Evolutionary conservation across 2,329 filamentous ascomycete genomes (phyloP).

Genomic region (Ophiosphaerella narmari): DNA sequence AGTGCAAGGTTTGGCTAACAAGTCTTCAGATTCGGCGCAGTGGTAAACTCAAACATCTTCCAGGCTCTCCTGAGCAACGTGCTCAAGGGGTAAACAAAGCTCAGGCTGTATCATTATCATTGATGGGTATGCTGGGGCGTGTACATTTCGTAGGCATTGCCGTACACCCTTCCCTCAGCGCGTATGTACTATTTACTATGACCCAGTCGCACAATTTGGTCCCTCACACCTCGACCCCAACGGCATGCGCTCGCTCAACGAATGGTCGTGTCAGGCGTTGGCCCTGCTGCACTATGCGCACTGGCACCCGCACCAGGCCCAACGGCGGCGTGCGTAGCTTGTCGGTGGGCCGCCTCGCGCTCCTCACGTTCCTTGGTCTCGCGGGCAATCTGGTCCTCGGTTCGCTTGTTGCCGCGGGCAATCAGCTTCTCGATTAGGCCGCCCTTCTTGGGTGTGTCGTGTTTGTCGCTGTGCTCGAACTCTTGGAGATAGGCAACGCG

Average conservation of each 20-base stretch:
- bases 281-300: conserved; percentile 19
- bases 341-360: conserved; percentile 3
- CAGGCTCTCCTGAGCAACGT: conserved; percentile 9
- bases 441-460: conserved; percentile 38
- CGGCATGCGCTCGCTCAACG: background rate
- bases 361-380: conserved; percentile 31
- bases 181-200: no score
- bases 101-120: background rate
- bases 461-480: conserved; percentile 42
- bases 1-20: background rate
- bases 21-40: conserved; percentile 21
- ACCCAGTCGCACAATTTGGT: no score
- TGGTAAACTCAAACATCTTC: conserved; percentile 19
- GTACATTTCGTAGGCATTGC: background rate
- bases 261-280: conserved; percentile 2
- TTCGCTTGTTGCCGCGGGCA: conserved; percentile 41
- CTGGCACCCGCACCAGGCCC: conserved; percentile 21
- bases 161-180: background rate
- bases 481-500: conserved; percentile 42
- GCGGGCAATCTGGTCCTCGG: conserved; percentile 37
- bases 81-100: background rate
- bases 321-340: conserved; percentile 16
- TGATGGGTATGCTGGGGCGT: background rate
- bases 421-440: conserved; percentile 41
- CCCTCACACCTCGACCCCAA: background rate